Evolutionary conservation across 2,329 filamentous ascomycete species (phyloP).

Genomic region (Geoglossum cookeanum): DNA sequence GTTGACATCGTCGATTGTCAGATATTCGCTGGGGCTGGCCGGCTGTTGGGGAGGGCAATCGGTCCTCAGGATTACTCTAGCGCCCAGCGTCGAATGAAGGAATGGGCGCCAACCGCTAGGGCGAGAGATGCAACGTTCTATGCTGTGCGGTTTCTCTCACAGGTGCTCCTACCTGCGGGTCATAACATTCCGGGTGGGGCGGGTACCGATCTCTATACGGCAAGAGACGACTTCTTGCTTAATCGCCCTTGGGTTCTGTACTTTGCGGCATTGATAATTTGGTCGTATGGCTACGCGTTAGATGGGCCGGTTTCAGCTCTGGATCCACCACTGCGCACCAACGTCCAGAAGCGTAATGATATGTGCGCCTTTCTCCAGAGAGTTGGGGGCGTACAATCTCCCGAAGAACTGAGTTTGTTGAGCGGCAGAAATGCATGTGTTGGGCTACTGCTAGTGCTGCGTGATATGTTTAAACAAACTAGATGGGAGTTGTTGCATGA

Average conservation of each 20-base stretch:
- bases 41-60: slow-evolving; percentile 70
- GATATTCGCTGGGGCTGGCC: slow-evolving; percentile 76
- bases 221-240: slow-evolving; percentile 71
- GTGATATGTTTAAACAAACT: slow-evolving; percentile 62
- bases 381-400: slow-evolving; percentile 51
- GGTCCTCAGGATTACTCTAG: slow-evolving; percentile 62
- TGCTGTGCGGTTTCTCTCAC: slow-evolving; percentile 69
- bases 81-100: slow-evolving; percentile 64
- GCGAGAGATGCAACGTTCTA: slow-evolving; percentile 87
- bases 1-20: slow-evolving; percentile 96
- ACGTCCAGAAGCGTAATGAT: slow-evolving; percentile 48
- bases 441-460: slow-evolving; percentile 62
- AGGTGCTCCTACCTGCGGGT: slow-evolving; percentile 47
- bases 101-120: slow-evolving; percentile 74
- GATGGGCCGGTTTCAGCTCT: slow-evolving; percentile 51
- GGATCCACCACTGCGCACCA: slow-evolving; percentile 30
- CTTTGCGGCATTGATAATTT: slow-evolving; percentile 78
- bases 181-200: neutral
- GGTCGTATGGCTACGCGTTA: slow-evolving; percentile 83
- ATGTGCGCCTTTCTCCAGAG: slow-evolving; percentile 63
- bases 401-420: slow-evolving; percentile 56
- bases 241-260: slow-evolving; percentile 94
- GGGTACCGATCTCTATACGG: slow-evolving; percentile 34
- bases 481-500: slow-evolving; percentile 87
- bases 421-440: slow-evolving; percentile 66